These are phyloP conservation scores for Candida odintsovae DNA, from an alignment of 805 yeast genomes.

Conservation along the genomic window DNA sequence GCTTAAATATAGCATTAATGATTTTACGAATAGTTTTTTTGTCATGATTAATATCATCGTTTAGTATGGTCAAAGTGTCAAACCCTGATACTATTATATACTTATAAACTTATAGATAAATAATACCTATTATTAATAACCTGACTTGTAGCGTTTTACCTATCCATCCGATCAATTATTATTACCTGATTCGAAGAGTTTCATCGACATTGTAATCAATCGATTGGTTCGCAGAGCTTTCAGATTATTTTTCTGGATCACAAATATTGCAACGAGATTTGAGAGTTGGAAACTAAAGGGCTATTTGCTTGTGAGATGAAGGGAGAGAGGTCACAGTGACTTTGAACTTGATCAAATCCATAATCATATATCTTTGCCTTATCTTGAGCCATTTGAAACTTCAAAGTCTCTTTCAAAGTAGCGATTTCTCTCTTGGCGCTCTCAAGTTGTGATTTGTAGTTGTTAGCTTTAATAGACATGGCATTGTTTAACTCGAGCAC, in stretches of 20 bases:
- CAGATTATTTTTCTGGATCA: too few relatives aligned
- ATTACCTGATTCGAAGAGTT: neutral
- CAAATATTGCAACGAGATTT: neutral
- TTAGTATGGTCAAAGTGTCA: neutral
- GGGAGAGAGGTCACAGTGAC: neutral
- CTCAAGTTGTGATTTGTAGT: conserved; percentile 1
- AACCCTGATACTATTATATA: neutral
- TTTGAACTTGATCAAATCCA: neutral
- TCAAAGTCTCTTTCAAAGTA: neutral
- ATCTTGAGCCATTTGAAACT: neutral
- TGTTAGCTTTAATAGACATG: conserved; percentile 2
- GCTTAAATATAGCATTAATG: neutral
- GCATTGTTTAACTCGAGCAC: conserved; percentile 18
- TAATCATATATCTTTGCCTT: neutral
- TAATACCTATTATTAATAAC: neutral
- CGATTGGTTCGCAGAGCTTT: too few relatives aligned
- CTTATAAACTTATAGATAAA: neutral
- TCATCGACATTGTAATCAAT: neutral
- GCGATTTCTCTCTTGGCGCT: neutral
- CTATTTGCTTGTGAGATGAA: neutral
- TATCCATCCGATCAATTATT: too few relatives aligned
- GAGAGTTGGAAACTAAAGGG: neutral
- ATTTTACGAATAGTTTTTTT: conserved; percentile 1
- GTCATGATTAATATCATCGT: neutral
- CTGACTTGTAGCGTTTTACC: neutral